Evolutionary conservation across 1,284 basidiomycete genomes (phyloP), one percentile per base, ranked within the genome.

Genomic region (Fomitiporia mediterranea): DNA sequence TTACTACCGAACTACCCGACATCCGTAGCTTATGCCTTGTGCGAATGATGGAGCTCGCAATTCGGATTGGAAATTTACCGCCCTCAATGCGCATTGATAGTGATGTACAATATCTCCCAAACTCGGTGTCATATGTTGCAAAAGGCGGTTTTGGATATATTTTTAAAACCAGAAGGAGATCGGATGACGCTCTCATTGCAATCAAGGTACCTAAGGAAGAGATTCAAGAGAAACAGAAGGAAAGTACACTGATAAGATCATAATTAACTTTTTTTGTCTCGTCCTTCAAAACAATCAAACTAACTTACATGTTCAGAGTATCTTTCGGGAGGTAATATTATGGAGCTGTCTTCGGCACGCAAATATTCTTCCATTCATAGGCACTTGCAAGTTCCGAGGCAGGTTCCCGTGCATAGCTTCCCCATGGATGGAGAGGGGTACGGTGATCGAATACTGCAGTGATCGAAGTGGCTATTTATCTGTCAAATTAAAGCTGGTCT

Each of bases 381-480:
- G 55, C 7, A 30, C 51, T 25, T 56, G 48, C 34, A 39, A 50
- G 30, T 49, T 32, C 30, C 21, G 11, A 13, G 19, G 15, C n/a
- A n/a, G 11, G 23, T 51, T 5, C 28, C 46, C 55, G 3, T 40
- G 48, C 3, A 42, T 51, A 37, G 55, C 38, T n/a, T 40, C 48
- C 21, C 55, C 55, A n/a, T 56, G 55, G 55, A 50, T 56, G 47
- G 17, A 19, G 2, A 38, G 21, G 25, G 55, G 55, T 3, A 38
- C 37, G 19, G 25, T 51, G 8, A n/a, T 21, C 15, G 25, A 56
- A 13, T 56, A 37, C 32, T 34, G 32, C 32, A 34, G 32, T 51
- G 47, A 27, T n/a, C 23, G 17, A 37, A 32, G 23, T 6, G 32
- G 40, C 21, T 21, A 52, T 23, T 28, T 25, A 9, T 9, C 30